phyloP scores from a whole-genome alignment of 768 basidiomycete genomes.

The Guyanaporus albipodus region DNA sequence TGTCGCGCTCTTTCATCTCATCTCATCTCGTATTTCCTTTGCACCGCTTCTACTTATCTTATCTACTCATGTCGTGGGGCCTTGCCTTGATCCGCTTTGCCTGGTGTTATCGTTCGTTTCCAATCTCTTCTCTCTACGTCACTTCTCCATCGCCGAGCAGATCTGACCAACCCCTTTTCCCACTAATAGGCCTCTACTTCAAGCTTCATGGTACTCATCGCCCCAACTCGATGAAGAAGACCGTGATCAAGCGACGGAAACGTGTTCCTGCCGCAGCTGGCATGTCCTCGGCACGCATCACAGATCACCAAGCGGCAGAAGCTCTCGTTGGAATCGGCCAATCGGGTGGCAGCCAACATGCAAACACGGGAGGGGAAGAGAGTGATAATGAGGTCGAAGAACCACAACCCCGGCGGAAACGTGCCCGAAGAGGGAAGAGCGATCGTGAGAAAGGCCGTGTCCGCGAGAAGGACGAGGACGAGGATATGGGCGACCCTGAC shows the following conservation, averaged over 20 bases:
- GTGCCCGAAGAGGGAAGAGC: constrained; percentile 41
- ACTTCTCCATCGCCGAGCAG: background rate
- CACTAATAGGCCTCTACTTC: constrained; percentile 82
- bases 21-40: constrained; percentile 22
- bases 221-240: constrained; percentile 98
- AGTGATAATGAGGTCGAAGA: constrained; percentile 42
- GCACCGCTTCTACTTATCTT: constrained; percentile 23
- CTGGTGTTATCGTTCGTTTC: background rate
- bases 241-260: constrained; percentile 96
- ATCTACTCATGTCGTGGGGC: constrained; percentile 11
- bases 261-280: constrained; percentile 84
- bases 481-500: constrained; percentile 45
- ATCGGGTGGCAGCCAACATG: constrained; percentile 33
- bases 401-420: constrained; percentile 55
- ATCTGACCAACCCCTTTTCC: constrained; percentile 15
- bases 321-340: constrained; percentile 82
- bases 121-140: background rate
- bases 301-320: constrained; percentile 87
- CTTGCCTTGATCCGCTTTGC: background rate
- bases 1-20: constrained; percentile 6
- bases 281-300: constrained; percentile 49
- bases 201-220: constrained; percentile 97
- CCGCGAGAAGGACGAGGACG: constrained; percentile 42
- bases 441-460: constrained; percentile 36
- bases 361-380: constrained; percentile 36